Conservation (phyloP, 371 early-diverging fungal species). For the Circinella umbellata region DNA sequence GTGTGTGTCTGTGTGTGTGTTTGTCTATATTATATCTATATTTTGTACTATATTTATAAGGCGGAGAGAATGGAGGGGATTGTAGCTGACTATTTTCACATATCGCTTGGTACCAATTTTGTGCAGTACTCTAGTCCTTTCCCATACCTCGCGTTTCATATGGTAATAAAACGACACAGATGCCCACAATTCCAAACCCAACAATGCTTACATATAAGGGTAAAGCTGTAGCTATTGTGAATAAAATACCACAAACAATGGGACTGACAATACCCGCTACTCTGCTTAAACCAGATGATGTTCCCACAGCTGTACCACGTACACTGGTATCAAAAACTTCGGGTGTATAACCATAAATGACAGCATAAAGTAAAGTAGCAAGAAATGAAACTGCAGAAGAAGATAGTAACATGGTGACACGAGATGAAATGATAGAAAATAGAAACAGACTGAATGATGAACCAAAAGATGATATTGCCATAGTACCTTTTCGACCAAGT, state of each 20-base stretch:
- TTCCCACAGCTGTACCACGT: conserved; percentile 83
- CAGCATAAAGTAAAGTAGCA: conserved; percentile 82
- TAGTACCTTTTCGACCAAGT: conserved; percentile 83
- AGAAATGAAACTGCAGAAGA: conserved; percentile 74
- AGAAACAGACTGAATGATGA: conserved; percentile 69
- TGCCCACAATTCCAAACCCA: conserved; percentile 62
- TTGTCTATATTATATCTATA: not conserved
- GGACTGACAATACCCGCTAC: conserved; percentile 82
- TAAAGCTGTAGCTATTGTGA: conserved; percentile 57
- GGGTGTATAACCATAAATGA: conserved; percentile 88
- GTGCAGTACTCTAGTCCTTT: not conserved
- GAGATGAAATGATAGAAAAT: conserved; percentile 61
- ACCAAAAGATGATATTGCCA: conserved; percentile 78
- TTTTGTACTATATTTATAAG: not conserved
- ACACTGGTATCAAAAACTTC: conserved; percentile 82
- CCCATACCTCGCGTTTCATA: conserved; percentile 59
- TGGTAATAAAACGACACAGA: conserved; percentile 72
- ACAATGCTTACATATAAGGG: conserved; percentile 74
- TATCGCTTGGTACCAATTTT: no score
- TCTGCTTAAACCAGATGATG: conserved; percentile 78
- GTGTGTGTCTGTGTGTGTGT: not conserved
- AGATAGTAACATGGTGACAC: conserved; percentile 62
- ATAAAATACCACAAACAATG: conserved; percentile 69
- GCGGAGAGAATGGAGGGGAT: not conserved
- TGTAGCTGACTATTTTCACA: no score